phyloP scores from a whole-genome alignment of 805 yeast species.

The Cyberlindnera maritima region DNA sequence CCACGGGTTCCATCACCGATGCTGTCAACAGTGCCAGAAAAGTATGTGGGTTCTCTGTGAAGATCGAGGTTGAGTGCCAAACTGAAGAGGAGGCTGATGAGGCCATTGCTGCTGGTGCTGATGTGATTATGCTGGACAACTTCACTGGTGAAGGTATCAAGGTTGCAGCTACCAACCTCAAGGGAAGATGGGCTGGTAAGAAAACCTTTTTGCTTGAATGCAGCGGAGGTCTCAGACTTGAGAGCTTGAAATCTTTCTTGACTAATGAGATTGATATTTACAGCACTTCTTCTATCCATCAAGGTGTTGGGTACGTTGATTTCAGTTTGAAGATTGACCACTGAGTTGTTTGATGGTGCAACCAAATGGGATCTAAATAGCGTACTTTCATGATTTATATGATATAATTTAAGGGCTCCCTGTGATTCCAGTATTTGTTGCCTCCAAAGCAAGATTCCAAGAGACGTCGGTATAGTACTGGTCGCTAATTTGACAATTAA shows the following conservation, averaged over 20 bases:
- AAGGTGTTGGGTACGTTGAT: conserved; percentile 82
- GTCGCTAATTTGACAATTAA: too few relatives aligned
- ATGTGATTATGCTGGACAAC: conserved; percentile 91
- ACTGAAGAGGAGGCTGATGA: conserved; percentile 83
- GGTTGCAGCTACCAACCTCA: conserved; percentile 61
- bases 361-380: too few relatives aligned
- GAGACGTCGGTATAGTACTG: too few relatives aligned
- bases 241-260: conserved; percentile 62
- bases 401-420: too few relatives aligned
- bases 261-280: conserved; percentile 84
- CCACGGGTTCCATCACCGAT: conserved; percentile 85
- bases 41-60: conserved; percentile 85
- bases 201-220: conserved; percentile 75
- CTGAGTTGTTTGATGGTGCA: too few relatives aligned
- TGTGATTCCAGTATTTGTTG: too few relatives aligned
- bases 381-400: too few relatives aligned
- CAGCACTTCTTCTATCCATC: conserved; percentile 89
- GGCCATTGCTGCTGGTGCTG: conserved; percentile 94
- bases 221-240: conserved; percentile 81
- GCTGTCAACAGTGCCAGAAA: conserved; percentile 76
- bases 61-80: conserved; percentile 92
- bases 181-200: conserved; percentile 46
- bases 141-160: conserved; percentile 66
- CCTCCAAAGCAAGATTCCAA: too few relatives aligned
- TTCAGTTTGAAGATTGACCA: conserved; percentile 74